phyloP scores from a whole-genome alignment of 2,329 filamentous ascomycete species.

The Calonectria leucothoes region DNA sequence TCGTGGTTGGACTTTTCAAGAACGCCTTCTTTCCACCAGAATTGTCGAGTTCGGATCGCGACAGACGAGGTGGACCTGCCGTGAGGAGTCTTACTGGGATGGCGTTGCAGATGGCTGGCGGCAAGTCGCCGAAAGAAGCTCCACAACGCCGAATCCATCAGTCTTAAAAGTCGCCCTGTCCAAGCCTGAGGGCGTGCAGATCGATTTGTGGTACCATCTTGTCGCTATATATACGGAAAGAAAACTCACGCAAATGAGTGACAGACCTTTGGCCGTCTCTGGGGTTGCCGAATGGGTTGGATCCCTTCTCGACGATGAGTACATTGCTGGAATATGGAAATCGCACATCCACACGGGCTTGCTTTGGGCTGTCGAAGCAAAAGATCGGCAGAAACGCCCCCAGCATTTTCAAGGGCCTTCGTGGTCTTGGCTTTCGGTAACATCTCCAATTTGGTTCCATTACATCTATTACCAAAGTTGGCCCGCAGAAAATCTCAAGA shows the following conservation, averaged over 20 bases:
- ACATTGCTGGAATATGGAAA: conserved; percentile 2
- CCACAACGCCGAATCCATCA: not conserved
- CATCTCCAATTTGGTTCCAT: not conserved
- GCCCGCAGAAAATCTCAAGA: not conserved
- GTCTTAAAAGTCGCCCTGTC: not conserved
- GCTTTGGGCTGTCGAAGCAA: not conserved
- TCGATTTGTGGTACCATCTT: not conserved
- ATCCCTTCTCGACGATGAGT: not conserved
- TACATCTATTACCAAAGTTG: not conserved
- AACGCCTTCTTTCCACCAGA: not conserved
- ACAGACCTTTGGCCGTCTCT: conserved; percentile 5
- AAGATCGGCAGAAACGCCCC: not conserved
- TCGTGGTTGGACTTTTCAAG: conserved; percentile 7
- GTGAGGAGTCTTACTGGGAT: not conserved
- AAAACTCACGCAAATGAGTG: not conserved
- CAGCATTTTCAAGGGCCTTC: not conserved
- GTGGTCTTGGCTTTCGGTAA: conserved; percentile 4
- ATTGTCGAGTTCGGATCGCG: conserved; percentile 1
- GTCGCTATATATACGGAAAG: conserved; percentile 2
- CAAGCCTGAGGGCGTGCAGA: not conserved
- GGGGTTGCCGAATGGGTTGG: conserved; percentile 2
- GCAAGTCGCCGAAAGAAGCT: not conserved
- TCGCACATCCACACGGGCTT: not conserved
- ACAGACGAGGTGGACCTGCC: conserved; percentile 5
- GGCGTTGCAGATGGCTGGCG: conserved; percentile 1